Base-by-base conservation (phyloP, 202 grass and related monocot species). In the Zoysia matrella region DNA sequence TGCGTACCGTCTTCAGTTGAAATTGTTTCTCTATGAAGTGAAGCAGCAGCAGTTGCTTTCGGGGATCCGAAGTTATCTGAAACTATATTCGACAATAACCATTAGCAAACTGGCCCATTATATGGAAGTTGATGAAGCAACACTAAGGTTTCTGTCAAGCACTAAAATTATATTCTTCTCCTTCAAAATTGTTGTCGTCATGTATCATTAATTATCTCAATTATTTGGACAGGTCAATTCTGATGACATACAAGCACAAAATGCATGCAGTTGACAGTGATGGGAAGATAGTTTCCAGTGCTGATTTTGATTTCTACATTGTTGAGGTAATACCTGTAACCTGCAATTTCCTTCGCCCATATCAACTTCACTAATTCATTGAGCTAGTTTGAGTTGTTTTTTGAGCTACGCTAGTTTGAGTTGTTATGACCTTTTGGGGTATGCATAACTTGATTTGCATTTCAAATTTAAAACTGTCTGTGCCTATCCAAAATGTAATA, bases 211-310 rank as follows among this genome's bases (percentile, higher is more conserved):
- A 4, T 72, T 76, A 46, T 52, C 36, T 45, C 56, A 54, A 57
- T 47, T 61, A 52, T 81, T 75, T 69, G 47, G 42, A 54, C 83
- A 99, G 96, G 89, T 90, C 93, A 72, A 99, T 99, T 58, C 86
- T 99, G 81, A 79, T 99, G 91, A 94, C 91, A 73, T 99, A 94
- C 91, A 99, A 99, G 69, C 96, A 96, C 68, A 99, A 99, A 83
- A 96, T 99, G 96, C 93, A 99, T 83, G 84, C 93, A 55, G 87
- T 94, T 71, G 89, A 94, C 85, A 90, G 75, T 82, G 88, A 96
- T 70, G 96, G 93, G 67, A 99, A 96, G 72, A 90, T 94, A 41
- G 80, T 94, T 66, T 91, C 96, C 16, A 99, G 90, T 85, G 85
- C 93, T 71, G 96, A 99, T 82, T 83, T 96, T 41, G 93, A 99